phyloP scores from a whole-genome alignment of 352 stramenopile species.

The Globisporangium megalacanthum region DNA sequence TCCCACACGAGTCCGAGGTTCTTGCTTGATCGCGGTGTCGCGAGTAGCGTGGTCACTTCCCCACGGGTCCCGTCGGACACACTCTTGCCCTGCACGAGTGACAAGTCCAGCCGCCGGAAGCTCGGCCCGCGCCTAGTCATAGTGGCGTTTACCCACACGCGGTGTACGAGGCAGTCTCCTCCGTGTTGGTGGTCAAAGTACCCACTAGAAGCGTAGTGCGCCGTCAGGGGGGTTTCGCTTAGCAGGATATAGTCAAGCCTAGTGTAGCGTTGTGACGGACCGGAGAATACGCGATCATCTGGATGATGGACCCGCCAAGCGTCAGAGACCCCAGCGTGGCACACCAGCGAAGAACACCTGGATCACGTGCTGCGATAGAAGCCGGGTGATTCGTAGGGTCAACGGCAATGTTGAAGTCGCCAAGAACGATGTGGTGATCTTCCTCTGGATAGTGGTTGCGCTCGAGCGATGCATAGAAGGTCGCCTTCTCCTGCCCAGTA shows the following conservation, averaged over 20 bases:
- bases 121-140: not conserved
- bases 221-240: not conserved
- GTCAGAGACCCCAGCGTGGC: constrained; percentile 13
- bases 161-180: constrained; percentile 6
- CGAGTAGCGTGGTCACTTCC: not conserved
- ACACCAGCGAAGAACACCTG: constrained; percentile 11
- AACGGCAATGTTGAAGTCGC: constrained; percentile 15
- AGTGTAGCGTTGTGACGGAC: constrained; percentile 1
- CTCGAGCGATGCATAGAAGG: constrained; percentile 4
- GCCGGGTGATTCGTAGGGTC: constrained; percentile 5
- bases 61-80: constrained; percentile 1
- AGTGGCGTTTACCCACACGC: constrained; percentile 2
- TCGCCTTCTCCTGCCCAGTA: not conserved
- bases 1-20: constrained; percentile 13
- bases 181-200: constrained; percentile 8
- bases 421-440: constrained; percentile 13
- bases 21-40: not conserved
- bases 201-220: not conserved
- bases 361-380: not conserved
- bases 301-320: constrained; percentile 14
- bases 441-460: not conserved
- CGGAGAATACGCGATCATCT: not conserved
- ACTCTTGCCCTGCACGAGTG: constrained; percentile 4
- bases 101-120: constrained; percentile 1
- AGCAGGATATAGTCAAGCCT: constrained; percentile 21